phyloP scores from a whole-genome alignment of 306 rosid species.

The Biancaea sappan region DNA sequence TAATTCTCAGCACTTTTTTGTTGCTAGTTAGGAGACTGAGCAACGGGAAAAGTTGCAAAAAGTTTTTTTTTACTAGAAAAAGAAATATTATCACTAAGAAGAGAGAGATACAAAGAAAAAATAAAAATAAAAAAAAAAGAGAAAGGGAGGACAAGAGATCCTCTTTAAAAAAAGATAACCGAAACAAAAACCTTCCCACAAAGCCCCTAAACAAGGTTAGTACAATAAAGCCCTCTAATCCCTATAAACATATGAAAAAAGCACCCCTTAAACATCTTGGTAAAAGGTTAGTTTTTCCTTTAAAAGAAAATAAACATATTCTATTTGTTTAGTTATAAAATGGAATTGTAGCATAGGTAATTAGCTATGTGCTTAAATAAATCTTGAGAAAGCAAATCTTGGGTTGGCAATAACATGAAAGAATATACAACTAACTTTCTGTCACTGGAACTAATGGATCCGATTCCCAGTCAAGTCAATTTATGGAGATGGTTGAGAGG shows the following conservation, averaged over 20 bases:
- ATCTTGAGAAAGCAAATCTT: neutral
- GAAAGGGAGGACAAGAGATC: too few relatives aligned
- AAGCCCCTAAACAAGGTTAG: too few relatives aligned
- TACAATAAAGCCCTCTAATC: too few relatives aligned
- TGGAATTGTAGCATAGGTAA: conserved; percentile 4
- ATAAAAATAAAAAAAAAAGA: too few relatives aligned
- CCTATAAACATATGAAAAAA: too few relatives aligned
- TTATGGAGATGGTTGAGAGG: neutral
- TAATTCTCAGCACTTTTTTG: conserved; percentile 80
- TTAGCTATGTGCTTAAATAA: conserved; percentile 4
- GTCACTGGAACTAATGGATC: neutral
- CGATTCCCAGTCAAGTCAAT: neutral
- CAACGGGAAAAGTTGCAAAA: conserved; percentile 58
- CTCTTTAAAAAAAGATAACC: too few relatives aligned
- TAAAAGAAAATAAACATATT: neutral
- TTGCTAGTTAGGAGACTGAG: conserved; percentile 73
- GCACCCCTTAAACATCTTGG: too few relatives aligned
- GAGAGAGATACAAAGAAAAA: too few relatives aligned
- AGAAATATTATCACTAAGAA: too few relatives aligned
- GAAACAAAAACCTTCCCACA: too few relatives aligned
- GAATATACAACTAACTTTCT: neutral
- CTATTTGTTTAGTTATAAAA: neutral
- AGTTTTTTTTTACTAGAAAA: too few relatives aligned
- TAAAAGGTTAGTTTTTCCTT: conserved; percentile 50
- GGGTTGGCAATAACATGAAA: neutral